phyloP scores from a whole-genome alignment of 805 yeast species.

The Komagataella phaffii region DNA sequence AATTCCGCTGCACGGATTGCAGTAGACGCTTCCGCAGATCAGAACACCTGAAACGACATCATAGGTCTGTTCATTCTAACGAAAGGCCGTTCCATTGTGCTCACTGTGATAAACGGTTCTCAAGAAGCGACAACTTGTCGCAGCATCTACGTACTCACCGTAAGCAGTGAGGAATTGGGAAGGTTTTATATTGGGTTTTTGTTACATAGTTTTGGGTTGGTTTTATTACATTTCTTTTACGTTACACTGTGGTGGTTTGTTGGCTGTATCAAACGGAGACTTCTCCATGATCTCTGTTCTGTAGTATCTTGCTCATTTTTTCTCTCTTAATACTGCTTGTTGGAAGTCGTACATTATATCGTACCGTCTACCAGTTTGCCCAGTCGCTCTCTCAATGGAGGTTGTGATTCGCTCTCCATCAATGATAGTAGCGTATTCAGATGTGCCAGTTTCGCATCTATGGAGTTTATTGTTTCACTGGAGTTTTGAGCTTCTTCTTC shows the following conservation, averaged over 20 bases:
- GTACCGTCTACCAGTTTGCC: background rate
- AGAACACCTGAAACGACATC: constrained; percentile 57
- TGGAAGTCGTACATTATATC: background rate
- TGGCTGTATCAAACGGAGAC: background rate
- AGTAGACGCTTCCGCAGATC: constrained; percentile 38
- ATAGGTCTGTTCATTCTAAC: constrained; percentile 50
- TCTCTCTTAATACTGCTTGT: background rate
- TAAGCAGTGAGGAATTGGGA: constrained; percentile 1
- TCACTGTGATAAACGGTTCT: constrained; percentile 45
- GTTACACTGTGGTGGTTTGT: background rate
- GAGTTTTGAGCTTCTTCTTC: background rate
- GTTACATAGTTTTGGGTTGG: background rate
- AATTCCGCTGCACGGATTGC: constrained; percentile 23
- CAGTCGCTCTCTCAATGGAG: background rate
- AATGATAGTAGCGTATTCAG: background rate
- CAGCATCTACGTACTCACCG: constrained; percentile 49
- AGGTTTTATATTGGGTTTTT: background rate
- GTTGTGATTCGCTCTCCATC: background rate
- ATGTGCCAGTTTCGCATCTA: background rate
- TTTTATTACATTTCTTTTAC: background rate
- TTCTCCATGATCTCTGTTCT: background rate
- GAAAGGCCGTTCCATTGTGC: constrained; percentile 47
- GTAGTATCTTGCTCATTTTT: background rate
- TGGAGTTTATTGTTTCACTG: background rate
- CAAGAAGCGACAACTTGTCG: constrained; percentile 53